Evolutionary conservation across 2,329 filamentous ascomycete genomes (phyloP).

Genomic region (Trichoderma oligosporum): DNA sequence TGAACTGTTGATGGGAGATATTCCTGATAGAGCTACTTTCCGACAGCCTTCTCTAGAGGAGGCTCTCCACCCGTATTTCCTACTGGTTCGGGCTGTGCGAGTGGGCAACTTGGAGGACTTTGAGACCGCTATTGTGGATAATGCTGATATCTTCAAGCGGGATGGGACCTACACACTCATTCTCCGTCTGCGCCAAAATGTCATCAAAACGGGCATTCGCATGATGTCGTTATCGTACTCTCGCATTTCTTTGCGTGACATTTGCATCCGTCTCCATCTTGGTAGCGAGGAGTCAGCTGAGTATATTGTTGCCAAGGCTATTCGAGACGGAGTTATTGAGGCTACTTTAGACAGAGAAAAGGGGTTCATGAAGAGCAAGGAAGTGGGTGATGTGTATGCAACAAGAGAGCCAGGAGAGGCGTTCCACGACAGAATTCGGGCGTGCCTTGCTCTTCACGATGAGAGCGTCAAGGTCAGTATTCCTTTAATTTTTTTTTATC

Average conservation of each 20-base stretch:
- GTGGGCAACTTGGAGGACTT: conserved; percentile 96
- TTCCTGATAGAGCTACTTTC: conserved; percentile 92
- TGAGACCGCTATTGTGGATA: conserved; percentile 75
- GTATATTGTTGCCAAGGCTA: conserved; percentile 98
- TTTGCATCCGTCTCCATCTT: conserved; percentile 89
- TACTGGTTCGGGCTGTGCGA: conserved; percentile 89
- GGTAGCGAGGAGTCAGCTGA: conserved; percentile 96
- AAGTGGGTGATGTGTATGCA: conserved; percentile 91
- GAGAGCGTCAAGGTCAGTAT: conserved; percentile 88
- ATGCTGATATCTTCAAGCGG: conserved; percentile 80
- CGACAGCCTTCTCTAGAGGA: conserved; percentile 82
- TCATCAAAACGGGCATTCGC: conserved; percentile 98
- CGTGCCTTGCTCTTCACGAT: conserved; percentile 87
- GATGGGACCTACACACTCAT: conserved; percentile 96
- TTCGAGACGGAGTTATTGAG: conserved; percentile 95
- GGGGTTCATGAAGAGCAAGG: conserved; percentile 98
- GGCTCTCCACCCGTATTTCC: conserved; percentile 86
- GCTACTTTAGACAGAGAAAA: conserved; percentile 89
- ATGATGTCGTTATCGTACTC: conserved; percentile 99
- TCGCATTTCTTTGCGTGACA: conserved; percentile 92
- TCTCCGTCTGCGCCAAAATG: conserved; percentile 90
- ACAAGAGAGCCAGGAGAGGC: conserved; percentile 94
- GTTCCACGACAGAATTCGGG: conserved; percentile 93
- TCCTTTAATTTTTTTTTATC: not conserved
- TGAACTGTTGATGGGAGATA: conserved; percentile 96